phyloP scores from a whole-genome alignment of 306 rosid genomes.

The Dicorynia guianensis region DNA sequence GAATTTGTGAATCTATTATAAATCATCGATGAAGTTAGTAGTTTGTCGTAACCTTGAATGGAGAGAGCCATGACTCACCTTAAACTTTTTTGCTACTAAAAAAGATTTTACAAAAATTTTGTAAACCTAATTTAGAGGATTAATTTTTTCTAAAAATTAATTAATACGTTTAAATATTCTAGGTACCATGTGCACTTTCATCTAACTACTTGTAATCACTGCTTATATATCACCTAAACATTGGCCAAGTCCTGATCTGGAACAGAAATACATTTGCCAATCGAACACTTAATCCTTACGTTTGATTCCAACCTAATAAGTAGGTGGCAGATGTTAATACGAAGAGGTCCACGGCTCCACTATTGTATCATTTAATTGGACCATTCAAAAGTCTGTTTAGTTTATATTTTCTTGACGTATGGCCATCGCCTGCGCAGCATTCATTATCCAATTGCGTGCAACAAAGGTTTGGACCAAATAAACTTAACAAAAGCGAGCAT shows the following conservation, averaged over 20 bases:
- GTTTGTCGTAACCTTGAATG: too few species aligned
- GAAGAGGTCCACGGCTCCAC: constrained; percentile 46
- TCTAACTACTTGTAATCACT: neutral
- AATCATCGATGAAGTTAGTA: too few species aligned
- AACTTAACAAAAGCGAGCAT: neutral
- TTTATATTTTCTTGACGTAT: constrained; percentile 26
- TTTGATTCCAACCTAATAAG: constrained; percentile 1
- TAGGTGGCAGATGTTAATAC: constrained; percentile 4
- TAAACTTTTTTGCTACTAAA: too few species aligned
- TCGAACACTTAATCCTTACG: constrained; percentile 38
- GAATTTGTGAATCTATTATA: too few species aligned
- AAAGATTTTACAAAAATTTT: too few species aligned
- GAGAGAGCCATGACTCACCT: too few species aligned
- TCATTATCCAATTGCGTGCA: neutral
- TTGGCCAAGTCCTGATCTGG: constrained; percentile 32
- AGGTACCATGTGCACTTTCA: neutral
- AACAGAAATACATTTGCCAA: too few species aligned
- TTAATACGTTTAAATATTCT: too few species aligned
- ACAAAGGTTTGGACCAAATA: too few species aligned
- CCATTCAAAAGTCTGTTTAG: neutral
- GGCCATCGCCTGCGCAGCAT: constrained; percentile 31
- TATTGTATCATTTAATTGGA: constrained; percentile 24
- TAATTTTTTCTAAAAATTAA: too few species aligned
- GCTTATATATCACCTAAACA: constrained; percentile 43
- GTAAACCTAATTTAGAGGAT: too few species aligned